Conservation (phyloP, 192 early-diverging fungal genomes). For the Mycoemilia scoparia region DNA sequence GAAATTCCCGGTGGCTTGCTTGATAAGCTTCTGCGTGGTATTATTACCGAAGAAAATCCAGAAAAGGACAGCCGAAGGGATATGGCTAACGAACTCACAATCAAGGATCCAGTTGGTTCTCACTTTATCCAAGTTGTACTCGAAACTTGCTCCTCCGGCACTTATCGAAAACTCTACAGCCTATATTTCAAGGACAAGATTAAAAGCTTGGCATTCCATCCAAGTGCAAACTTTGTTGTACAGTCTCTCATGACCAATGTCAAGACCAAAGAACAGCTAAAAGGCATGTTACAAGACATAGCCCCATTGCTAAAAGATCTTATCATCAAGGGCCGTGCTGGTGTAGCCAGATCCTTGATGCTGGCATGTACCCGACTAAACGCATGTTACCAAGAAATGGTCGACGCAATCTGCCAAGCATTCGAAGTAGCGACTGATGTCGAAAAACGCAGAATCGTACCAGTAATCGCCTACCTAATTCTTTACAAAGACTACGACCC, state of each 20-base stretch:
- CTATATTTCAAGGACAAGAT: slow-evolving; percentile 44
- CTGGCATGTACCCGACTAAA: slow-evolving; percentile 42
- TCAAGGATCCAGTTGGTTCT: slow-evolving; percentile 55
- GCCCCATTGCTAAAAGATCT: slow-evolving; percentile 36
- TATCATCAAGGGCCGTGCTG: slow-evolving; percentile 43
- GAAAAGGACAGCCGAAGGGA: slow-evolving; percentile 26
- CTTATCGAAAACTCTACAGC: slow-evolving; percentile 45
- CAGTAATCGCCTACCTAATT: slow-evolving; percentile 41
- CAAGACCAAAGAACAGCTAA: slow-evolving; percentile 36
- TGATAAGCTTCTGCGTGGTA: slow-evolving; percentile 35
- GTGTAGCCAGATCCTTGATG: slow-evolving; percentile 49
- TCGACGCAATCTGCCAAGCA: slow-evolving; percentile 33
- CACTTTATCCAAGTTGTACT: slow-evolving; percentile 61
- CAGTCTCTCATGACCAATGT: slow-evolving; percentile 51
- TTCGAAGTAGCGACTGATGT: slow-evolving; percentile 31
- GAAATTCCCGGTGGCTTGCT: slow-evolving; percentile 24
- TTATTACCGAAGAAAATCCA: slow-evolving; percentile 23
- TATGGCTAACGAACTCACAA: slow-evolving; percentile 34
- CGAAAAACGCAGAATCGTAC: slow-evolving; percentile 35
- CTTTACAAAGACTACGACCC: slow-evolving; percentile 27
- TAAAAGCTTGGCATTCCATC: slow-evolving; percentile 41
- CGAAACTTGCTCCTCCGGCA: slow-evolving; percentile 24
- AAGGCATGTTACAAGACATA: slow-evolving; percentile 44
- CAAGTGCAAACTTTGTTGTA: slow-evolving; percentile 68
- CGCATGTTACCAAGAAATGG: slow-evolving; percentile 36